Evolutionary conservation across 164 flowering plant species (phyloP), one percentile per base, ranked within the genome.

Genomic region (Umbilicus rupestris): DNA sequence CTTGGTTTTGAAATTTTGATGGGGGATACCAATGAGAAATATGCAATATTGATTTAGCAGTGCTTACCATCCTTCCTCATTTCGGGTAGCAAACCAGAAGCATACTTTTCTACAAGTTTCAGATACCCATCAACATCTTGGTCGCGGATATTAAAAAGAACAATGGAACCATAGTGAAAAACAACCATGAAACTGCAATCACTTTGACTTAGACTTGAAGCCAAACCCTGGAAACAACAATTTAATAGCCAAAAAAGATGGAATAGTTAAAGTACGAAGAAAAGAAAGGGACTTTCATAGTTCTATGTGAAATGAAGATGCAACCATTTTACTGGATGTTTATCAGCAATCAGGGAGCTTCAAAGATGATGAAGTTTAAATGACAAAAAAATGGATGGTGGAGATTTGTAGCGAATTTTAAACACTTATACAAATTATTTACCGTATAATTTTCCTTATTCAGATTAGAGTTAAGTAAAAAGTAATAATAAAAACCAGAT

Each of bases 41-140:
- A 63, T 22, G 12, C 45, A 63, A 6, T 4, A 37, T n/a, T 46
- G 17, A 41, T 12, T 33, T 31, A 65, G 49, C 39, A 55, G 63
- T 44, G 39, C 85, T 89, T 63, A 89, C 98, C 98, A 79, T 94
- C 97, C 77, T 91, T 94, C 78, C 85, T 87, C 93, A 83, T 89
- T 75, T 94, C 98, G 16, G 93, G 86, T 2, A 91, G 95, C 81
- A 87, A 75, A 55, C 95, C 95, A 16, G 91, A 85, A 66, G 93
- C 85, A 76, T 94, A 91, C 50, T 75, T 82, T 64, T 82, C 75
- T 3, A 91, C 85, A 73, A 94, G 83, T 74, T 89, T 83, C 73
- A 91, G 74, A 76, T 86, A 91, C 20, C 79, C 87, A 71, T 91
- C 93, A 73, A 87, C 84, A 50, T 87, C 88, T 58, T 82, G 77